These are phyloP conservation scores for Rhizoctonia solani DNA, from an alignment of 1,284 basidiomycete species.

Conservation along the genomic window DNA sequence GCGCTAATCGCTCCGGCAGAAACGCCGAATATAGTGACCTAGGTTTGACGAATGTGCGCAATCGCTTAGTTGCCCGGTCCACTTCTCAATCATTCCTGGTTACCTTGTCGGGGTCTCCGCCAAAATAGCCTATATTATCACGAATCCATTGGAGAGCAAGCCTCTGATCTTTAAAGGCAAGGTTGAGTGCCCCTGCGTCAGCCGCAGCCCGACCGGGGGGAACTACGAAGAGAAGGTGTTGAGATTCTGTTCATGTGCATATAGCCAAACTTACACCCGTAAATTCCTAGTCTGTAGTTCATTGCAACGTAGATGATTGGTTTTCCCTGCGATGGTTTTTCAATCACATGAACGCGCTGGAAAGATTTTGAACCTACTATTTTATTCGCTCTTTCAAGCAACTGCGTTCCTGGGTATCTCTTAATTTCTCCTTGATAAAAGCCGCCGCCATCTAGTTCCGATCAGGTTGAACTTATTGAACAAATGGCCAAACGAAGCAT, in stretches of 20 bases:
- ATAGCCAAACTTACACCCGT: constrained; percentile 46
- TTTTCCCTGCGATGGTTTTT: constrained; percentile 40
- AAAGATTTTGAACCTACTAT: background rate
- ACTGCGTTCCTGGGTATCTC: background rate
- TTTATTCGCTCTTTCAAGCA: constrained; percentile 7
- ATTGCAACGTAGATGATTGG: constrained; percentile 49
- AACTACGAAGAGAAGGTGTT: constrained; percentile 14
- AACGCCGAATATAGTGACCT: constrained; percentile 40
- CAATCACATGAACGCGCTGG: too few species aligned
- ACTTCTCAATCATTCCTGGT: background rate
- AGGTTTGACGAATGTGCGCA: too few species aligned
- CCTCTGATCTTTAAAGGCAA: constrained; percentile 49
- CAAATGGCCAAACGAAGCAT: background rate
- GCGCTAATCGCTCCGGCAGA: constrained; percentile 42
- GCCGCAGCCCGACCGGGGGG: constrained; percentile 42
- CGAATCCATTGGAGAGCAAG: constrained; percentile 54
- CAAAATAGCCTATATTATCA: constrained; percentile 50
- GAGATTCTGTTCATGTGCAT: background rate
- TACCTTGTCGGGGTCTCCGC: constrained; percentile 50
- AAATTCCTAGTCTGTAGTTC: constrained; percentile 51
- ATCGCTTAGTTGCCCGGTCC: background rate
- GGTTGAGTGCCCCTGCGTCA: constrained; percentile 44
- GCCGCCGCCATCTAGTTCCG: background rate
- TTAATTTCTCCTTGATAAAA: background rate
- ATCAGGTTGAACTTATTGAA: background rate